Evolutionary conservation across 257 asterid species (phyloP), one percentile per base, ranked within the genome.

Genomic region (Penstemon newberryi): DNA sequence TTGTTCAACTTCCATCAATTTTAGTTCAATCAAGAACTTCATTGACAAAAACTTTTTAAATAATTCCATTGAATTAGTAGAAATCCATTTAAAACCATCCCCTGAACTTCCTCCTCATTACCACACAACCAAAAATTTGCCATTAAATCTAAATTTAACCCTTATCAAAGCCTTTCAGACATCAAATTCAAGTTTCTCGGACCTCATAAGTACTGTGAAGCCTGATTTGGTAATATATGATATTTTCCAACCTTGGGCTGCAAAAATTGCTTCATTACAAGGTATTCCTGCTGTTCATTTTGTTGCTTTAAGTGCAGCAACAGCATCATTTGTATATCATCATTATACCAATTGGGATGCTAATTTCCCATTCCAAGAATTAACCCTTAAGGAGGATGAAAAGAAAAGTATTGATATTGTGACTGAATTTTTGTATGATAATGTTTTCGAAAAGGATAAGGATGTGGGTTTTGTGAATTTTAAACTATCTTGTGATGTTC

Each of bases 81-180:
- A 79, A 46, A 66, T 75, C 55, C 76, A 53, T 50, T 52, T 79
- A 18, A 74, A 79, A 36, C 43, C 79, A 8, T 33, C 18, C 11
- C 63, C 40, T 11, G 80, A 71, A 3, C 82, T 77, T 44, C 82
- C 80, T 4, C 73, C 82, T 9, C 78, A 71, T 43, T 65, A 65
- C 63, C 86, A 81, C 75, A 81, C 86, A 7, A 81, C 86, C 58
- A 81, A 72, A 3, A 78, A 75, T 56, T 61, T 81, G n/a, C 80
- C 86, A 1, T 71, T 75, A 15, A 38, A 75, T 11, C 79, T 75
- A 50, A 54, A 78, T 54, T 65, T 73, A 33, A 69, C 77, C 25
- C 78, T 78, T 4, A n/a, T 75, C 37, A 10, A 69, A 46, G 69
- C 78, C 56, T 81, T 81, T 55, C 77, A 65, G 19, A 64, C 1